A percentile compares a stretch with the other conserved stretches of the same genome.
Conservation (phyloP, 441 rosid species). For the Eruca vesicaria region DNA sequence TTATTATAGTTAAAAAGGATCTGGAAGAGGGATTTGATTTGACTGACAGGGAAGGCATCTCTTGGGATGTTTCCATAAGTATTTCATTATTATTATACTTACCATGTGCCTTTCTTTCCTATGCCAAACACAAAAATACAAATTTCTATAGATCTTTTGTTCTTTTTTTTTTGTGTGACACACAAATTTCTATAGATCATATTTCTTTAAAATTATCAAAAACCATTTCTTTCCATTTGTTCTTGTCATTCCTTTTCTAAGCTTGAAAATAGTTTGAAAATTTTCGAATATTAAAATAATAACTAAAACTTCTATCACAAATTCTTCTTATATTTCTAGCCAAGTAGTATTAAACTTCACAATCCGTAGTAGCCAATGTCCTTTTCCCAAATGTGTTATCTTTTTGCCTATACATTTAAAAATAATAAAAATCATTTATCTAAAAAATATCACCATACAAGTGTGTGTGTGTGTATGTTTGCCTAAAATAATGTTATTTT, state of each 20-base stretch:
- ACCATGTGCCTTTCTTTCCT: conserved; percentile 35
- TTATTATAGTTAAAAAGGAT: background rate
- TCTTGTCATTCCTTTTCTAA: background rate
- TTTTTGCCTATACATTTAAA: background rate
- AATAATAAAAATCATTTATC: background rate
- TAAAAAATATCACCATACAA: background rate
- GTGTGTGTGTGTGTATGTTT: background rate
- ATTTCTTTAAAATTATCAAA: too few species aligned
- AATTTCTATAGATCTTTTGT: background rate
- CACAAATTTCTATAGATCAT: background rate
- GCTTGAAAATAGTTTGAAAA: background rate
- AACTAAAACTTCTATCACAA: background rate
- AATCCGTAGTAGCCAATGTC: background rate
- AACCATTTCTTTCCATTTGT: background rate
- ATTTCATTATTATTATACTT: conserved; percentile 24
- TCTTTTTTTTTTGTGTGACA: too few species aligned
- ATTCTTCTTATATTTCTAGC: background rate
- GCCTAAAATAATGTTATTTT: background rate
- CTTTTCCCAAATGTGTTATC: background rate
- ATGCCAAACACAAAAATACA: conserved; percentile 24
- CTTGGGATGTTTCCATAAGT: conserved; percentile 35
- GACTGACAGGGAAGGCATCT: conserved; percentile 33
- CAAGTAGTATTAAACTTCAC: background rate
- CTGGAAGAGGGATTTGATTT: conserved; percentile 27
- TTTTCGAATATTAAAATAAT: background rate